Base-by-base conservation (phyloP, 2,329 filamentous ascomycete species). In the Emergomyces africanus region DNA sequence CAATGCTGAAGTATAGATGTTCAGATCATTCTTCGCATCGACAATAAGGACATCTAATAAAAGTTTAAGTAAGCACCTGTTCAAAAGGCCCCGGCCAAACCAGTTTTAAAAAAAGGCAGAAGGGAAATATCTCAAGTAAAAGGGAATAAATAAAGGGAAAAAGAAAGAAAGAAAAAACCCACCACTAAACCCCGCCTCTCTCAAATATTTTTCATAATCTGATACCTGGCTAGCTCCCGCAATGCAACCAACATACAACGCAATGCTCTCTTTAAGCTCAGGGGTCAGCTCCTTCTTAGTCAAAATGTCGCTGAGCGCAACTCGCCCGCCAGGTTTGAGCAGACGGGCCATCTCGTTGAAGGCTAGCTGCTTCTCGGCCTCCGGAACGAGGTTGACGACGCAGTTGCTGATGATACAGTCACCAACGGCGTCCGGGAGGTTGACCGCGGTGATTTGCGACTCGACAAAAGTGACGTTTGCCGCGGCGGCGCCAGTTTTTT, bases 331-430 rank as follows among this genome's bases (percentile, higher is more conserved):
- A 0, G 79, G 75, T 63, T 79, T 82, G 1, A 86, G 72, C 0
- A 86, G 62, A 0, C 83, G 77, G 59, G 74, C 74, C 65, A 85
- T 83, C 67, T 86, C 83, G 0, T 69, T 64, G 61, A 86, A 86
- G 0, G 78, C 81, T 0, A 72, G 61, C 5, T 71, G 74, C 65
- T 84, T 85, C 10, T 85, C 79, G 0, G 61, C 59, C 9, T 70
- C 66, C 0, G 81, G 81, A 0, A 84, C 79, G 0, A 84, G 78
- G 63, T 84, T 85, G 61, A 85, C 71, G 30, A 84, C 82, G 61
- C 83, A 87, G 69, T 86, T 87, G 62, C 78, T 81, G 62, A 85
- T 83, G 59, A 86, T 77, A 64, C 79, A 80, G 68, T 84, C 76
- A 20, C 76, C 79, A 18, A 66, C 77, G 9, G 61, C 65, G 10